Evolutionary conservation across 2,329 filamentous ascomycete species (phyloP).

Genomic region (Phaeosphaeriaceae sp.): DNA sequence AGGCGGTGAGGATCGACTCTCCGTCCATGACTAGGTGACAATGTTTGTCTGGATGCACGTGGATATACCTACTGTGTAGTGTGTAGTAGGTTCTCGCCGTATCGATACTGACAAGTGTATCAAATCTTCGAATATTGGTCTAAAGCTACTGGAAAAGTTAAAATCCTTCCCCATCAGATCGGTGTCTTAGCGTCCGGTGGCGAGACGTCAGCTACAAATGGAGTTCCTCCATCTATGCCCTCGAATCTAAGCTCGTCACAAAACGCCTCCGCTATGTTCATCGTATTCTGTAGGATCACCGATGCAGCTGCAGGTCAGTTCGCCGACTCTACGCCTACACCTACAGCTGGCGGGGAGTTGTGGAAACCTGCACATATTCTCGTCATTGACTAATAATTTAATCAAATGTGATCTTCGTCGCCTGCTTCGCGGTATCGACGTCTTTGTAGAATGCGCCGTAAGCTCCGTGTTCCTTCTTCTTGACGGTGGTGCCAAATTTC

Average conservation of each 20-base stretch:
- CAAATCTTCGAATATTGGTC: background rate
- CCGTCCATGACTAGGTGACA: background rate
- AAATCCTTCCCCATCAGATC: background rate
- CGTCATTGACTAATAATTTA: constrained; percentile 21
- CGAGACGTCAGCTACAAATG: background rate
- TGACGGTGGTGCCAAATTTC: constrained; percentile 97
- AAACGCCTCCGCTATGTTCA: constrained; percentile 34
- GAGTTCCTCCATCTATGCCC: constrained; percentile 7
- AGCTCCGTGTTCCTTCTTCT: constrained; percentile 96
- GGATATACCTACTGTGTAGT: background rate
- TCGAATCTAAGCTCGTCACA: constrained; percentile 25
- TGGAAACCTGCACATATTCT: constrained; percentile 5
- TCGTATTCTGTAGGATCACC: constrained; percentile 16
- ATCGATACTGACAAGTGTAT: background rate
- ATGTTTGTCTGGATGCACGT: background rate
- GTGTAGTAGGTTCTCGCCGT: background rate
- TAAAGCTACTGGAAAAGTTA: background rate
- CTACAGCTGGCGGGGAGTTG: constrained; percentile 1
- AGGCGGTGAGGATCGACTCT: background rate
- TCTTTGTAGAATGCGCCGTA: constrained; percentile 98
- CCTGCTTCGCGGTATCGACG: constrained; percentile 80
- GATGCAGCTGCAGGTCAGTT: constrained; percentile 27
- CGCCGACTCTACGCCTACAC: constrained; percentile 22
- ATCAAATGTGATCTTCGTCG: constrained; percentile 93
- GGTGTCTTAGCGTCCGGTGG: background rate